Percentiles rank a stretch among this genome's conserved stretches.
phyloP scores from a whole-genome alignment of 192 early-diverging fungal species.

The Coemansia erecta region DNA sequence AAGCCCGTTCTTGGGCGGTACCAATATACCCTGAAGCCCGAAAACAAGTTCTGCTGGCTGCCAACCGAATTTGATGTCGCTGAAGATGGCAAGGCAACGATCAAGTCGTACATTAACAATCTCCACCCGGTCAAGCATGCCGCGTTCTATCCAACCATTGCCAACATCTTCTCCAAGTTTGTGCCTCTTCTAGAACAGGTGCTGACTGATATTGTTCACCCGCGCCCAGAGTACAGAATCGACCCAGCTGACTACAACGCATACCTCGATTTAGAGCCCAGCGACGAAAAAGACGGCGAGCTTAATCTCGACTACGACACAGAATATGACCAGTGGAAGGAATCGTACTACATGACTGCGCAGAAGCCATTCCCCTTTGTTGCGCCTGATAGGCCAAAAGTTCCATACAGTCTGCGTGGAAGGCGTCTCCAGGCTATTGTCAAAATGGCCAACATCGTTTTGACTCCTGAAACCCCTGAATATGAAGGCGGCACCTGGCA shows the following conservation, averaged over 20 bases:
- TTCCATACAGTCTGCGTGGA: slow-evolving; percentile 37
- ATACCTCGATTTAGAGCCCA: slow-evolving; percentile 10
- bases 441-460: slow-evolving; percentile 67
- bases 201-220: slow-evolving; percentile 29
- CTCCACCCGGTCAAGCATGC: slow-evolving; percentile 56
- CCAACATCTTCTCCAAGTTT: slow-evolving; percentile 53
- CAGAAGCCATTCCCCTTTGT: slow-evolving; percentile 44
- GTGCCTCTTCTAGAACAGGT: slow-evolving; percentile 67
- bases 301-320: slow-evolving; percentile 27
- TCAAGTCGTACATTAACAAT: slow-evolving; percentile 76
- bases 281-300: slow-evolving; percentile 15
- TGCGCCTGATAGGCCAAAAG: slow-evolving; percentile 20
- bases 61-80: slow-evolving; percentile 62
- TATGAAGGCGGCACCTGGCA: slow-evolving; percentile 66
- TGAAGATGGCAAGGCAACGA: slow-evolving; percentile 45
- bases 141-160: slow-evolving; percentile 56
- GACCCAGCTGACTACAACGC: slow-evolving; percentile 23
- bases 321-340: slow-evolving; percentile 13
- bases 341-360: slow-evolving; percentile 9
- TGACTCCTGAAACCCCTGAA: slow-evolving; percentile 64
- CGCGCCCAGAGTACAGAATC: slow-evolving; percentile 1
- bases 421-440: slow-evolving; percentile 61
- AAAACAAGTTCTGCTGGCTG: slow-evolving; percentile 55
- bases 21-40: too few relatives aligned
- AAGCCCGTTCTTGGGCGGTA: not conserved